A percentile compares a stretch with the other conserved stretches of the same genome.
Conservation (phyloP, 2,329 filamentous ascomycete species). For the Tolypocladium cylindrosporum region DNA sequence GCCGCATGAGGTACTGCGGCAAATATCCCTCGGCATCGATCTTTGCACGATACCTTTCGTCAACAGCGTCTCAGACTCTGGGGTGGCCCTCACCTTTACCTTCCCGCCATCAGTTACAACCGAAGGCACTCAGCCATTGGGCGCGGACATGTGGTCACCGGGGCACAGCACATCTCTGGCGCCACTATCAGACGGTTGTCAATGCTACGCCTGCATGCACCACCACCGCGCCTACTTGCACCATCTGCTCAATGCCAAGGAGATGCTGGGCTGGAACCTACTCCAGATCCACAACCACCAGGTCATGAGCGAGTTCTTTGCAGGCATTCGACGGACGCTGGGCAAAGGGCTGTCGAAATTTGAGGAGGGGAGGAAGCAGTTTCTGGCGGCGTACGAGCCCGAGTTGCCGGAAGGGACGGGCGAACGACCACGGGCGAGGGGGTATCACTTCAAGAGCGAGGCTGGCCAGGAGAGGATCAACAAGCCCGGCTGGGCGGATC, state of each 20-base stretch:
- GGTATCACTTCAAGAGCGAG: constrained; percentile 71
- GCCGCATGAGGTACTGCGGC: constrained; percentile 68
- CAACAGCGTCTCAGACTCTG: constrained; percentile 65
- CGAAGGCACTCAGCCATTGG: constrained; percentile 40
- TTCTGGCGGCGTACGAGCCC: constrained; percentile 50
- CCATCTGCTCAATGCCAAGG: constrained; percentile 79
- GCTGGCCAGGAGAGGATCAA: constrained; percentile 59
- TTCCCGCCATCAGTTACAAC: constrained; percentile 44
- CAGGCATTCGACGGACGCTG: constrained; percentile 56
- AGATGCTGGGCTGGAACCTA: constrained; percentile 94
- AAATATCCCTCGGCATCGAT: constrained; percentile 70
- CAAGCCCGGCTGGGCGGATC: constrained; percentile 52
- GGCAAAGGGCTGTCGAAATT: constrained; percentile 46
- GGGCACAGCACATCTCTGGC: constrained; percentile 50
- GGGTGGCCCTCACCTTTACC: constrained; percentile 70
- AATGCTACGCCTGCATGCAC: constrained; percentile 72
- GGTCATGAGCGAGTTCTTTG: constrained; percentile 64
- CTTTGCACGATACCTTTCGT: constrained; percentile 71
- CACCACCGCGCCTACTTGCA: constrained; percentile 84
- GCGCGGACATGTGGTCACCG: constrained; percentile 66
- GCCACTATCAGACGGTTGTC: constrained; percentile 55
- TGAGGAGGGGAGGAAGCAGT: constrained; percentile 33
- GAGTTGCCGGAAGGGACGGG: constrained; percentile 67
- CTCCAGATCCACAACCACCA: constrained; percentile 88
- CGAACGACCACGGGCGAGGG: constrained; percentile 66